Evolutionary conservation across 2,329 filamentous ascomycete genomes (phyloP), one percentile per base, ranked within the genome.

Genomic region (Elsinoe batatas): DNA sequence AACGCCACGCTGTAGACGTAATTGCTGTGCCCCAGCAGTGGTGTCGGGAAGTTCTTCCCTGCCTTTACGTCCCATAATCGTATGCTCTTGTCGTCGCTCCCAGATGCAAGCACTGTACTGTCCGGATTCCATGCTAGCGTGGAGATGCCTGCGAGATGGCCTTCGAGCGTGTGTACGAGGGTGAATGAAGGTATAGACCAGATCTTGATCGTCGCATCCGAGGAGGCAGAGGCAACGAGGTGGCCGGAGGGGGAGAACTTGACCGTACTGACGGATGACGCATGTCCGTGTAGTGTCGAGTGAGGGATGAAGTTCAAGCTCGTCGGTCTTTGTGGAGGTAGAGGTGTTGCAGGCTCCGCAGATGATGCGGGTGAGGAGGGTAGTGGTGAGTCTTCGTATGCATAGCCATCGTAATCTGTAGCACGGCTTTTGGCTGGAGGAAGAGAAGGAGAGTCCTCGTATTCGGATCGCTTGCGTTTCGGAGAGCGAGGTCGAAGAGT

Each of bases 71-170:
- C 88, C 93, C 93, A 98, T 1, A 98, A 75, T 2, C 93, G 82
- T 60, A 98, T 97, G 0, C 87, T 83, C 73, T 98, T 98, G 77
- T 98, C 93, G 71, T 98, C 93, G 4, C 88, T 91, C 20, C 91
- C 93, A 8, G 88, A 91, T 3, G 91, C 93, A 46, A 98, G 79
- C 2, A 87, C 88, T 62, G 84, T 84, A 59, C 86, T 89, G 69
- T 97, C 90, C 0, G 91, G 91, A 58, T 85, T 85, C 93, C 93
- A 98, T n/a, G 91, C 85, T 47, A 98, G 79, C 37, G 90, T 91
- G 32, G 88, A 95, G 15, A 98, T 83, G 58, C 93, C 93, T 0
- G 91, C 91, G 67, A 96, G 80, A 72, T 98, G 93, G 5, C 91
- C 93, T 65, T 95, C 87, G 20, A 98, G 81, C 0, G 89, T 95